Conservation (phyloP, 2,329 filamentous ascomycete species). For the Pseudogymnoascus sp. region DNA sequence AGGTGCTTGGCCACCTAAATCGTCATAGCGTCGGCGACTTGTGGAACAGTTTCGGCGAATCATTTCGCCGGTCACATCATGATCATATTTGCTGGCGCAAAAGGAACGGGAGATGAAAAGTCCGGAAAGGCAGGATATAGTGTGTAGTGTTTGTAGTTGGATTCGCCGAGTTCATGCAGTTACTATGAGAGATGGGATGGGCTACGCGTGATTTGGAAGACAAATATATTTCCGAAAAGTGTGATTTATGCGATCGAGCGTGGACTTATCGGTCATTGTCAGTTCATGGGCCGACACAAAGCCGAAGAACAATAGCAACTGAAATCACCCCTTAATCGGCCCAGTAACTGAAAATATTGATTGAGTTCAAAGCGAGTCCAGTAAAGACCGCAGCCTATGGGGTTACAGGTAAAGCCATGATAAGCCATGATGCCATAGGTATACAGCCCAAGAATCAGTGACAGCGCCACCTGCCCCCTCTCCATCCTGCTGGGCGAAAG, state of each 20-base stretch:
- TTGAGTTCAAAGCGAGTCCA: constrained; percentile 6
- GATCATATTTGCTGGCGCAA: neutral
- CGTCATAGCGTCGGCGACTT: neutral
- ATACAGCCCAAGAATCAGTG: constrained; percentile 5
- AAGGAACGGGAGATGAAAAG: neutral
- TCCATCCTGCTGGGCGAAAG: constrained; percentile 1
- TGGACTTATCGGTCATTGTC: neutral
- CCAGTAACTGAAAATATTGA: neutral
- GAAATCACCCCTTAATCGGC: neutral
- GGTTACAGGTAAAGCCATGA: constrained; percentile 7
- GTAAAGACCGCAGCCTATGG: constrained; percentile 6
- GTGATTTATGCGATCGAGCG: neutral
- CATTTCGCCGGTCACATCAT: neutral
- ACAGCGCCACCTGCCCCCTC: constrained; percentile 5
- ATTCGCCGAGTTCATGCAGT: neutral
- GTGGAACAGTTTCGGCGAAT: constrained; percentile 1
- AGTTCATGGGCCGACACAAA: neutral
- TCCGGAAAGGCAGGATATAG: neutral
- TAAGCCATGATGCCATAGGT: neutral
- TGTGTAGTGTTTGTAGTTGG: neutral
- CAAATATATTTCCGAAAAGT: neutral
- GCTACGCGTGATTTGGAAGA: neutral
- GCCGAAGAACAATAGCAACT: neutral
- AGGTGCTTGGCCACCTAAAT: constrained; percentile 1
- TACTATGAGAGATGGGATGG: neutral